Conservation (phyloP, 805 yeast species). For the Wickerhamiella sergipiensis region DNA sequence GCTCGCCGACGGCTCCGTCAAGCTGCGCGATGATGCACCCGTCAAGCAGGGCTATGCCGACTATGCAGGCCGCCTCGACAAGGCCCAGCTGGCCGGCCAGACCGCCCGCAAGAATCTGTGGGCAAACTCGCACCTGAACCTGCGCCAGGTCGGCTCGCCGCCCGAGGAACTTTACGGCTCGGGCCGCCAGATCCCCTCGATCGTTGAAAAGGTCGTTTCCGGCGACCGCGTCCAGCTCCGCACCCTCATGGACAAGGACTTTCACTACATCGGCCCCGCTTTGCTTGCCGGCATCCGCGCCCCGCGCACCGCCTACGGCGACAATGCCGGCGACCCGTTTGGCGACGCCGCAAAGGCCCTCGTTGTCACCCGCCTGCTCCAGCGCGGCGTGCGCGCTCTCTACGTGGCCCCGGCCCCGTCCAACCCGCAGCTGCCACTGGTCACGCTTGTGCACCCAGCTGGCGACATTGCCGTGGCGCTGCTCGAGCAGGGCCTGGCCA, state of each 20-base stretch:
- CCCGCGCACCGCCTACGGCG: constrained; percentile 49
- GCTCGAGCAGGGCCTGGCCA: constrained; percentile 57
- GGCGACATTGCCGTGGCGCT: constrained; percentile 62
- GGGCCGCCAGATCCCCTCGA: constrained; percentile 34
- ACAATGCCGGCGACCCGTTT: constrained; percentile 34
- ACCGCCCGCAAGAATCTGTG: constrained; percentile 43
- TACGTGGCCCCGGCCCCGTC: constrained; percentile 40
- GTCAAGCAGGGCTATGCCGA: constrained; percentile 32
- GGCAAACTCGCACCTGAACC: constrained; percentile 24
- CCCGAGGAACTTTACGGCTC: constrained; percentile 17
- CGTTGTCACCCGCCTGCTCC: constrained; percentile 50
- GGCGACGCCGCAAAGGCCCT: constrained; percentile 54
- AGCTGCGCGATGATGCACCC: constrained; percentile 40
- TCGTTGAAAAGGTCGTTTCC: constrained; percentile 61
- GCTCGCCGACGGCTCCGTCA: constrained; percentile 46
- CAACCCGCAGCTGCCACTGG: constrained; percentile 31
- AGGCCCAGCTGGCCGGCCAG: constrained; percentile 35
- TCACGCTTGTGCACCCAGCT: constrained; percentile 52
- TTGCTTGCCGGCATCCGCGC: constrained; percentile 60
- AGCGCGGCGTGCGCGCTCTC: constrained; percentile 42
- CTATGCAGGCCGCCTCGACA: constrained; percentile 21
- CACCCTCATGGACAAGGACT: constrained; percentile 32
- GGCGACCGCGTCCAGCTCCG: constrained; percentile 70
- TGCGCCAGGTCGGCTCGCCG: constrained; percentile 10
- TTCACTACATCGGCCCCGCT: constrained; percentile 46